Evolutionary conservation across 2,329 filamentous ascomycete genomes (phyloP).

Genomic region (Cytospora paraplurivora): DNA sequence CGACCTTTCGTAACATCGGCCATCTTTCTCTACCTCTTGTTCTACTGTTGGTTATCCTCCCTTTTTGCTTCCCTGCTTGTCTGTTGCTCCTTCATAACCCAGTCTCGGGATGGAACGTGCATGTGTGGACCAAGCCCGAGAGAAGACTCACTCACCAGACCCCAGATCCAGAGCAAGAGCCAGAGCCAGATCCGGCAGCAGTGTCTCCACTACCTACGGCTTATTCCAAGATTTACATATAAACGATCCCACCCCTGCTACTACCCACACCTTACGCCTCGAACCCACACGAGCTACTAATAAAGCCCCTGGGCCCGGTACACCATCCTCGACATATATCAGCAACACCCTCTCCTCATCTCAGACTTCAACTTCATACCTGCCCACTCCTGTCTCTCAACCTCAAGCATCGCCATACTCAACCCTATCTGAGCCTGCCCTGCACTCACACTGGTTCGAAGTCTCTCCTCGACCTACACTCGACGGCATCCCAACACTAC

Average conservation of each 20-base stretch:
- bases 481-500: conserved; percentile 36
- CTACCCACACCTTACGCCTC: conserved; percentile 29
- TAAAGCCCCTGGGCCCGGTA: conserved; percentile 31
- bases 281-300: conserved; percentile 33
- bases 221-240: conserved; percentile 35
- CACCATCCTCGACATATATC: conserved; percentile 36
- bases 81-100: conserved; percentile 33
- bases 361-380: conserved; percentile 34
- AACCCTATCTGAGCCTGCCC: conserved; percentile 34
- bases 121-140: conserved; percentile 34
- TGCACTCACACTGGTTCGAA: conserved; percentile 40
- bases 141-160: conserved; percentile 41
- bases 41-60: conserved; percentile 24
- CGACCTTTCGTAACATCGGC: conserved; percentile 5
- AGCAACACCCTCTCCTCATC: conserved; percentile 34
- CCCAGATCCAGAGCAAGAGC: conserved; percentile 35
- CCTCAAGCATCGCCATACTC: conserved; percentile 36
- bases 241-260: conserved; percentile 33
- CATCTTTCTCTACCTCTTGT: conserved; percentile 9
- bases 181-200: conserved; percentile 36
- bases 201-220: conserved; percentile 33
- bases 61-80: conserved; percentile 19
- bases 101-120: conserved; percentile 36
- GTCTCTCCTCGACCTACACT: conserved; percentile 26
- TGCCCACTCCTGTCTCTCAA: conserved; percentile 32